Percentiles rank a stretch among this genome's conserved stretches.
Conservation (phyloP, 1,284 basidiomycete species). For the Flammula alnicola region DNA sequence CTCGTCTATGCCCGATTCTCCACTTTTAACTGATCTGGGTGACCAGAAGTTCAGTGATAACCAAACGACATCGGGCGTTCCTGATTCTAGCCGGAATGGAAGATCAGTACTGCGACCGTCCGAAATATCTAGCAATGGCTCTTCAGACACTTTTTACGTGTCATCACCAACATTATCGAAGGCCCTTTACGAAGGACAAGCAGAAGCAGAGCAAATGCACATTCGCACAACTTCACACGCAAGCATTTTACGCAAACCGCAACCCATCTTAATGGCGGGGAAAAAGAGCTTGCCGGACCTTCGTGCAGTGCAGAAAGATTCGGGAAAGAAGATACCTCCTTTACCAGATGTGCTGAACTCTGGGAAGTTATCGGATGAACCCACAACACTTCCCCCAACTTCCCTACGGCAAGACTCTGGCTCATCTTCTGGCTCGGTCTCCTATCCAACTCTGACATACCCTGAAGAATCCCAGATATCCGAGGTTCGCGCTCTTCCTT, state of each 20-base stretch:
- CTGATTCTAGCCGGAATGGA: background rate
- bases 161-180: constrained; percentile 20
- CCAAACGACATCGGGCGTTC: constrained; percentile 5
- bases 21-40: constrained; percentile 27
- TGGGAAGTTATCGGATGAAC: constrained; percentile 37
- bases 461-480: constrained; percentile 23
- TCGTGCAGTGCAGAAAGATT: constrained; percentile 44
- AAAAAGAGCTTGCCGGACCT: constrained; percentile 93
- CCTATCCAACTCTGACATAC: constrained; percentile 20
- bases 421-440: constrained; percentile 42
- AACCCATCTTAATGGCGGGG: constrained; percentile 47
- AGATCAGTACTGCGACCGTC: constrained; percentile 8
- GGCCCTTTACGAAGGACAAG: constrained; percentile 18
- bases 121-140: constrained; percentile 11
- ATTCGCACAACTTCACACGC: constrained; percentile 64
- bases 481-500: constrained; percentile 43
- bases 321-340: constrained; percentile 6
- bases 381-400: constrained; percentile 43
- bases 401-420: constrained; percentile 50
- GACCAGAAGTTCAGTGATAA: constrained; percentile 7
- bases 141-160: constrained; percentile 21
- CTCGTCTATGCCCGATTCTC: constrained; percentile 49
- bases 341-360: constrained; percentile 8
- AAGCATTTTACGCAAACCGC: constrained; percentile 39
- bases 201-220: constrained; percentile 40